Base-by-base conservation (phyloP, 2,329 filamentous ascomycete species). In the Plenodomus biglobosus region DNA sequence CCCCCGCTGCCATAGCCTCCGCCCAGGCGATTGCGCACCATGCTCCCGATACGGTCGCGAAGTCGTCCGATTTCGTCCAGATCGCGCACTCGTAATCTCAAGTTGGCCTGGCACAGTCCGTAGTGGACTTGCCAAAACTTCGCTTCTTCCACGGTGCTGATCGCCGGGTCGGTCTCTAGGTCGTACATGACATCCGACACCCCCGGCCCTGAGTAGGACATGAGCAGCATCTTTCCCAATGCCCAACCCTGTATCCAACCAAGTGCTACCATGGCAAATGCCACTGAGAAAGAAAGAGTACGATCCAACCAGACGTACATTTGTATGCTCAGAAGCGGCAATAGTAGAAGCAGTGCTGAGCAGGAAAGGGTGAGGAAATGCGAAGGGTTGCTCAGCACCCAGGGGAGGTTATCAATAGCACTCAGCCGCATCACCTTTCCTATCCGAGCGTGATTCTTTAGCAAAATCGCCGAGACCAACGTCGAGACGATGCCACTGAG, bases 91-190 rank as follows among this genome's bases (percentile, higher is more conserved):
- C 85, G 82, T 17, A 99, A 73, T 71, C 90, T 95, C 58, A 99
- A 72, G 68, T 95, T 96, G 8, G 94, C 94, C 87, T 97, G 95
- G 66, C 91, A 95, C 35, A 97, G 78, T 1, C 92, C 92, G 69
- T 97, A 96, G 73, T 99, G 94, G 13, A 96, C 94, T 76, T 99
- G 94, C 94, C 94, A 99, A 72, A 99, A 96, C 67, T 91, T 86
- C 1, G 92, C 92, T 65, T 96, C 92, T 48, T 96, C 90, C 39
- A 99, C 85, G 1, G 81, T 81, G 38, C 82, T 81, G 20, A 97
- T 85, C 46, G 82, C 81, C 1, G 88, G 84, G 62, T 96, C 91
- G 1, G 85, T 81, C 69, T 91, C 86, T 42, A 99, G 92, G 69
- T 95, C 90, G 46, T 83, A 82, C 62, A 96, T 79, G n/a, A 96